phyloP scores from a whole-genome alignment of 495 filamentous ascomycete species.

The Trichoderma parareesei region DNA sequence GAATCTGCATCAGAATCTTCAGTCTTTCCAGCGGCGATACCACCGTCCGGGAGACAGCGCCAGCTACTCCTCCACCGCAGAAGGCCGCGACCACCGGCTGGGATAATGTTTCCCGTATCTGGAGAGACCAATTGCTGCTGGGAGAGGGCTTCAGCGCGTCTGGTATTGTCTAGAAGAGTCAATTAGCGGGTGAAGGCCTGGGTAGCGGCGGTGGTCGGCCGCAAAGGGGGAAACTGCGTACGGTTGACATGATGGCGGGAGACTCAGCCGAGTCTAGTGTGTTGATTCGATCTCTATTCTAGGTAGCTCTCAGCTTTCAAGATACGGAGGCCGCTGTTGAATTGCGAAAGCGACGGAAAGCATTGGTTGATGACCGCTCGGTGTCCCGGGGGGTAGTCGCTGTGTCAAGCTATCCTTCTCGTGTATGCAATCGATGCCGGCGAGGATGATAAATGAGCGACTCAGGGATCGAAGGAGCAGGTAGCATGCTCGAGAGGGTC shows the following conservation, averaged over 20 bases:
- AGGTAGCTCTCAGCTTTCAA: background rate
- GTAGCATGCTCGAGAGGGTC: background rate
- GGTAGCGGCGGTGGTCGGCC: background rate
- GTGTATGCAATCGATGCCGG: background rate
- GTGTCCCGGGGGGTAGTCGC: background rate
- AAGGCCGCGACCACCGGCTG: conserved; percentile 87
- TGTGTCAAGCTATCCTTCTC: background rate
- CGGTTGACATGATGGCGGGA: conserved; percentile 3
- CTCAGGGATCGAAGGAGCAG: background rate
- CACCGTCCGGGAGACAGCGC: conserved; percentile 93
- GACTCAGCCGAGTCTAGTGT: background rate
- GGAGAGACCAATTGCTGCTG: background rate
- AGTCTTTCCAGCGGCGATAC: conserved; percentile 91
- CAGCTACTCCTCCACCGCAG: conserved; percentile 89
- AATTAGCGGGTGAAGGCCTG: background rate
- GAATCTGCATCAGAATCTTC: conserved; percentile 95
- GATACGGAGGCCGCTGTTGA: background rate
- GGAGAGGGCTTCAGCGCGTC: background rate
- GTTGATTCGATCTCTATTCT: background rate
- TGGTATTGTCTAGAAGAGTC: background rate
- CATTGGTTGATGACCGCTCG: background rate
- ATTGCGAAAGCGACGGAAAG: background rate
- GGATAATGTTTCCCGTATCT: conserved; percentile 45
- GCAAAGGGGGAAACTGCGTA: background rate
- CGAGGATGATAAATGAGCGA: background rate